Evolutionary conservation across 352 stramenopile genomes (phyloP).

Genomic region (Phytophthora constricta): DNA sequence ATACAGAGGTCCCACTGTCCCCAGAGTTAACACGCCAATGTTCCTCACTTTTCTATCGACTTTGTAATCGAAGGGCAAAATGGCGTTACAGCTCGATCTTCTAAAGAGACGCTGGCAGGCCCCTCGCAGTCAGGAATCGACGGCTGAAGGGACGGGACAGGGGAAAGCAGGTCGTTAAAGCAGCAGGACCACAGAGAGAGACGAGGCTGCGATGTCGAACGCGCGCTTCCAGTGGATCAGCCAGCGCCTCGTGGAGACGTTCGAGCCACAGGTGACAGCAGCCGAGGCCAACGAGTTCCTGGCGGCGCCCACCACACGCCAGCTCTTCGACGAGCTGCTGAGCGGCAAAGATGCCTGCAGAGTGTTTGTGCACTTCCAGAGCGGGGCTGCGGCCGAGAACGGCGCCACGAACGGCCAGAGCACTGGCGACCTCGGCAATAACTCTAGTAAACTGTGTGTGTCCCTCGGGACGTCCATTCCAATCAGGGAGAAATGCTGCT

Average conservation of each 20-base stretch:
- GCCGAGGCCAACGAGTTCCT: slow-evolving; percentile 76
- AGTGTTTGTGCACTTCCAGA: slow-evolving; percentile 81
- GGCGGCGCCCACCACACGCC: slow-evolving; percentile 49
- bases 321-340: slow-evolving; percentile 79
- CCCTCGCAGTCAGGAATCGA: slow-evolving; percentile 32
- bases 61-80: slow-evolving; percentile 5
- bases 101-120: neutral
- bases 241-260: slow-evolving; percentile 79
- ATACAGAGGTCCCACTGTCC: neutral
- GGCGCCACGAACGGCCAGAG: neutral
- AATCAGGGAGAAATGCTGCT: slow-evolving; percentile 84
- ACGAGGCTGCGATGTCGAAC: slow-evolving; percentile 60
- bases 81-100: slow-evolving; percentile 15
- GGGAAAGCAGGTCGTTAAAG: too few species aligned
- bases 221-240: slow-evolving; percentile 85
- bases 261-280: slow-evolving; percentile 67
- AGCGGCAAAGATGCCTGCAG: slow-evolving; percentile 74
- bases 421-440: slow-evolving; percentile 18
- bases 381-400: slow-evolving; percentile 23
- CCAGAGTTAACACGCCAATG: neutral
- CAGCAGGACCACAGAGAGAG: neutral
- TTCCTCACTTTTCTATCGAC: neutral
- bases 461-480: slow-evolving; percentile 73
- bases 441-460: slow-evolving; percentile 66
- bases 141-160: too few species aligned